Conservation (phyloP, 2,329 filamentous ascomycete species). For the Hortaea werneckii region DNA sequence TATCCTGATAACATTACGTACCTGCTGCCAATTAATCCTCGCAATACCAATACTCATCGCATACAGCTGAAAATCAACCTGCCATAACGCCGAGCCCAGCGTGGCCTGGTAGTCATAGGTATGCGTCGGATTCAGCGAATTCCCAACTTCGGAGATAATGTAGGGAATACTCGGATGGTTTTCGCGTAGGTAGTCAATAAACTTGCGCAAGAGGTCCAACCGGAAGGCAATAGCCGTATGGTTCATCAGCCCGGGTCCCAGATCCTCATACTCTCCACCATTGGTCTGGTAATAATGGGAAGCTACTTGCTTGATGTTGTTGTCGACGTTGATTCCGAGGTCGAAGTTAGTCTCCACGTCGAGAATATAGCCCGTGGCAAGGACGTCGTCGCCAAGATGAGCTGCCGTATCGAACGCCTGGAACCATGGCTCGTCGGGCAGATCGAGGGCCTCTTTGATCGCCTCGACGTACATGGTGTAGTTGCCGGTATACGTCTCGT, state of each 20-base stretch:
- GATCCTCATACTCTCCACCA: background rate
- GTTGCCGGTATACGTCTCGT: conserved; percentile 2
- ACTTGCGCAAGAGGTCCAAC: background rate
- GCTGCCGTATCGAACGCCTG: background rate
- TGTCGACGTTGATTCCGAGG: background rate
- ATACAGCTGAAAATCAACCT: conserved; percentile 1
- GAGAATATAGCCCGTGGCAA: background rate
- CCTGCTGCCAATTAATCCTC: conserved; percentile 1
- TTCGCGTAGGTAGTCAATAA: background rate
- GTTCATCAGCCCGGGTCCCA: background rate
- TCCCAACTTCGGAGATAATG: conserved; percentile 1
- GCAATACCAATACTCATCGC: conserved; percentile 1
- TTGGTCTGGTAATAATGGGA: conserved; percentile 1
- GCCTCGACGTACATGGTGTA: background rate
- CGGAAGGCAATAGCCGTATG: background rate
- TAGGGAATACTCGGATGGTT: conserved; percentile 2
- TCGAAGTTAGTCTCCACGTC: background rate
- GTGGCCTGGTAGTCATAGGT: conserved; percentile 2
- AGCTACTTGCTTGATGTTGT: conserved; percentile 1
- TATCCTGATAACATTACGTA: background rate
- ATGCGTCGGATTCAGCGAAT: background rate
- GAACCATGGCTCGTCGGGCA: background rate
- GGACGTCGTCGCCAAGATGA: background rate
- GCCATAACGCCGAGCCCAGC: conserved; percentile 1
- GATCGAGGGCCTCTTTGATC: background rate